Percentiles rank a stretch among this genome's conserved stretches.
These are phyloP conservation scores for Xylariaceae sp. DNA, from an alignment of 2,329 filamentous ascomycete species.

Conservation along the genomic window DNA sequence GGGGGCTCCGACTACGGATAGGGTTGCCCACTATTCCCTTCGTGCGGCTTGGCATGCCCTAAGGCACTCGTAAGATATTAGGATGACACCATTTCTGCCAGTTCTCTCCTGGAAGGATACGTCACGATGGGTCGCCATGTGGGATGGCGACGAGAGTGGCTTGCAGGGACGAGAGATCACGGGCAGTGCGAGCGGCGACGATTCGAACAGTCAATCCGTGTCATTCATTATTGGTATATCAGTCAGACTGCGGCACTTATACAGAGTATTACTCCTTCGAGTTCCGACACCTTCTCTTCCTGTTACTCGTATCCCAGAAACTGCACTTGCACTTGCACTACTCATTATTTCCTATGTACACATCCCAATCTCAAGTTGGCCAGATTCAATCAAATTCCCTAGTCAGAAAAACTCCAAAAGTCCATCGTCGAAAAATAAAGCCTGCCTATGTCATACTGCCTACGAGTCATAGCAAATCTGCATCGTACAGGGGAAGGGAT, in stretches of 20 bases:
- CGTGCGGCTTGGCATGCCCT: neutral
- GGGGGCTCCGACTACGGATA: neutral
- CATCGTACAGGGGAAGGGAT: slow-evolving; percentile 39
- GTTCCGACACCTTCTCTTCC: no score
- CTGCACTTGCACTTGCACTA: no score
- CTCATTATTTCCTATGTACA: no score
- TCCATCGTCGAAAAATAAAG: neutral
- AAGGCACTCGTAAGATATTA: neutral
- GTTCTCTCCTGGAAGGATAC: neutral
- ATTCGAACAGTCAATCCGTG: neutral
- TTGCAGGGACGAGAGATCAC: neutral
- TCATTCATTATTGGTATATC: no score
- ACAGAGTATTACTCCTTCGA: no score
- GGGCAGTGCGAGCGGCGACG: neutral
- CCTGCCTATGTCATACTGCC: neutral
- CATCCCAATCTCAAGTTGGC: no score
- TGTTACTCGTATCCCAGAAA: no score
- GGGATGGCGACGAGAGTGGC: neutral
- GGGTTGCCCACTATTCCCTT: neutral
- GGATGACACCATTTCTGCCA: neutral
- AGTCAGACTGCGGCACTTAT: no score
- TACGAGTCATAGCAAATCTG: slow-evolving; percentile 30
- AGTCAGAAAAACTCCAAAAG: neutral
- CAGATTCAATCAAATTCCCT: neutral
- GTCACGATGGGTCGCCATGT: neutral